phyloP scores from a whole-genome alignment of 2,329 filamentous ascomycete species.

The Penicillium sp. region DNA sequence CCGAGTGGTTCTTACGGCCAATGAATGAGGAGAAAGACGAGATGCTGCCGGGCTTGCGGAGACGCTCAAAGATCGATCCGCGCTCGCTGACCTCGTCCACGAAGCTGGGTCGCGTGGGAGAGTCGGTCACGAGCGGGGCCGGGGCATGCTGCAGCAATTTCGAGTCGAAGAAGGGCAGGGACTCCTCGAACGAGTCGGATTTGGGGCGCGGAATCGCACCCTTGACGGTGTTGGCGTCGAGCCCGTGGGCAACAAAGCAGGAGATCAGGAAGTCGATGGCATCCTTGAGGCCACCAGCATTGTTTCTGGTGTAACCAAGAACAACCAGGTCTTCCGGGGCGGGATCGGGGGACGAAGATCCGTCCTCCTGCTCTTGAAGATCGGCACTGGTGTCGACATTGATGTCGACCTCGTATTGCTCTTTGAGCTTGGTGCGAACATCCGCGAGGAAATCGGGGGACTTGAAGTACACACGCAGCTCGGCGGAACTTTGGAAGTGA shows the following conservation, averaged over 20 bases:
- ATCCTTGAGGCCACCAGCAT: constrained; percentile 90
- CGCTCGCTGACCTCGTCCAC: constrained; percentile 78
- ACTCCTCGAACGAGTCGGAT: constrained; percentile 97
- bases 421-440: constrained; percentile 78
- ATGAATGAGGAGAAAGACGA: constrained; percentile 95
- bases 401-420: constrained; percentile 88
- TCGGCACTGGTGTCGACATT: constrained; percentile 59
- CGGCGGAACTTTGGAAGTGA: constrained; percentile 71
- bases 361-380: constrained; percentile 32
- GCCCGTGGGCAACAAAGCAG: constrained; percentile 79
- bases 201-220: constrained; percentile 97
- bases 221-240: constrained; percentile 84
- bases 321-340: constrained; percentile 57
- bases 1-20: constrained; percentile 90
- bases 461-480: constrained; percentile 77
- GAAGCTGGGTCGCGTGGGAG: constrained; percentile 82
- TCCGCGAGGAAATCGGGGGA: constrained; percentile 79
- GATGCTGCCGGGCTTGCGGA: constrained; percentile 93
- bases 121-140: constrained; percentile 75
- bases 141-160: constrained; percentile 94
- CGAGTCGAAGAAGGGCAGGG: constrained; percentile 92
- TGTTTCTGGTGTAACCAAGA: constrained; percentile 92
- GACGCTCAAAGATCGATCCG: constrained; percentile 82
- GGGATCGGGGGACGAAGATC: constrained; percentile 45
- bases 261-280: constrained; percentile 92